Evolutionary conservation across 2,329 filamentous ascomycete species (phyloP), one percentile per base, ranked within the genome.

Genomic region (Cytospora paraplurivora): DNA sequence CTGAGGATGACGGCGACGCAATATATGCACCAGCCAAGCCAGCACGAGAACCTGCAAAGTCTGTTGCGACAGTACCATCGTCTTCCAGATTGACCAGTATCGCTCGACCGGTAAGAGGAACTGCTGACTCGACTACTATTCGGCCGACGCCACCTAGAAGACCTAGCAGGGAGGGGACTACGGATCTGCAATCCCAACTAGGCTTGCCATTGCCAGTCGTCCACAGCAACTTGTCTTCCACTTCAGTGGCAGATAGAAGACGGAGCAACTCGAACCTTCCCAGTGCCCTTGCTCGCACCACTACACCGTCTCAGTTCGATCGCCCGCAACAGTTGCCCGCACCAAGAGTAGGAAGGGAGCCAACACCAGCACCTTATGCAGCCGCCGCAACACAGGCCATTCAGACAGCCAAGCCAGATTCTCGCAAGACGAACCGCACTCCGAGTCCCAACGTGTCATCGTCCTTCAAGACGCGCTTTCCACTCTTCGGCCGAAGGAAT

Each of bases 401-500:
- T n/a, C 66, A 47, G 52, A 63, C 4, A 67, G 60, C 67, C 59
- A 70, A 72, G n/a, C 58, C 73, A 67, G 73, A 75, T 41, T 52
- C 69, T 41, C 67, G 69, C 34, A 73, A 73, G 56, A 57, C 68
- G 11, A 72, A 76, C 67, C 77, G 83, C 69, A 77, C 78, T 49
- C 85, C 79, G 63, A 87, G 81, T 66, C 85, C 87, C 2, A 84
- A 81, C 59, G 77, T 85, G 4, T 82, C 64, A 19, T 66, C 81
- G 11, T 82, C 84, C 13, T 85, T 86, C 44, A 81, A 78, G 69
- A 82, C 85, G 8, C 85, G 89, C 2, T 95, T 97, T 73, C 89
- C 90, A 1, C 82, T 97, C 60, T 96, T 97, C 70, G 81, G 88
- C 10, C 85, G 89, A 68, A 88, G 87, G 62, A 87, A 87, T 15